phyloP scores from a whole-genome alignment of 768 basidiomycete genomes.

The Xerocomus brunneocitrinus region DNA sequence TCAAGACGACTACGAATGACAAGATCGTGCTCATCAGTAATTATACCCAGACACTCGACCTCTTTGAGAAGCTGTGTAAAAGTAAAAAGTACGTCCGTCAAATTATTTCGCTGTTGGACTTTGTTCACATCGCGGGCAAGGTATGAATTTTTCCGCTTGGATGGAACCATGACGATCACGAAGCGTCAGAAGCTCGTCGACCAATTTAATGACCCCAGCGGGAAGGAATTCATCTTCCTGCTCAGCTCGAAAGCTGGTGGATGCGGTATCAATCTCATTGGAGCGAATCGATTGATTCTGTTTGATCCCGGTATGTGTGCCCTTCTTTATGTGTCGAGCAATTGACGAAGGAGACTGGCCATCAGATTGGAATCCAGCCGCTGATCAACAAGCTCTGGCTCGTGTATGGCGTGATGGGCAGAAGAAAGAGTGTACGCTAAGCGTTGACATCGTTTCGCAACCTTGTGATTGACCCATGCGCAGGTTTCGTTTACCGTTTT shows the following conservation, averaged over 20 bases:
- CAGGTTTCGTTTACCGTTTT: constrained; percentile 97
- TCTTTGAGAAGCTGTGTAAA: constrained; percentile 86
- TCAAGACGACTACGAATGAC: constrained; percentile 77
- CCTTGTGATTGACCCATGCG: not conserved
- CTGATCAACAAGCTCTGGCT: constrained; percentile 96
- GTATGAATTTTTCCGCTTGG: constrained; percentile 88
- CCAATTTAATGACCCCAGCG: constrained; percentile 89
- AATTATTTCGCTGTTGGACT: not conserved
- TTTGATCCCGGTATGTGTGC: constrained; percentile 78
- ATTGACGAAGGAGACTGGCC: not conserved
- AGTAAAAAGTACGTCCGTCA: constrained; percentile 62
- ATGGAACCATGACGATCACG: constrained; percentile 87
- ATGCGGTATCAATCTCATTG: constrained; percentile 95
- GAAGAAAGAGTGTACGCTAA: constrained; percentile 91
- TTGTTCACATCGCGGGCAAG: constrained; percentile 35
- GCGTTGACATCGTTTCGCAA: not conserved
- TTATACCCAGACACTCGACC: constrained; percentile 90
- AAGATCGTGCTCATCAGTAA: constrained; percentile 98
- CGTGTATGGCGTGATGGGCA: constrained; percentile 99
- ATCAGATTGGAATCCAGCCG: constrained; percentile 97
- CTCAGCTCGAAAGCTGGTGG: constrained; percentile 95
- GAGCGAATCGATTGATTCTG: constrained; percentile 90
- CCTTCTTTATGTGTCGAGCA: not conserved
- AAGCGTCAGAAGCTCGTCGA: constrained; percentile 96
- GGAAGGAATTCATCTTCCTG: constrained; percentile 92